phyloP scores from a whole-genome alignment of 2,329 filamentous ascomycete genomes.

The Geosmithia flava region DNA sequence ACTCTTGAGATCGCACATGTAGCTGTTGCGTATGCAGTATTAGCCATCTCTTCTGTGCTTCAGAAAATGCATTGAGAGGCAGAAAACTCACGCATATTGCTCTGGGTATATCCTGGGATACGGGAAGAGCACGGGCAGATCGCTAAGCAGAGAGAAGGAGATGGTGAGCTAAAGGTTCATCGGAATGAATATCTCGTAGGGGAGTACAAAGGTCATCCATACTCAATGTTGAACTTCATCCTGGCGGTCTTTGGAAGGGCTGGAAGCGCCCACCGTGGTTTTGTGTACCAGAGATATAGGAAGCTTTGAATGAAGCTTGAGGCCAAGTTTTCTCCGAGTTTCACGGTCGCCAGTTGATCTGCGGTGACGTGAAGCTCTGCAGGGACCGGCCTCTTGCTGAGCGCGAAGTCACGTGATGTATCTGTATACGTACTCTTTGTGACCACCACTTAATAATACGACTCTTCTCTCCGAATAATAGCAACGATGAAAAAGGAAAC shows the following conservation, averaged over 20 bases:
- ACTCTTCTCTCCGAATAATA: conserved; percentile 11
- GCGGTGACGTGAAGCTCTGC: not conserved
- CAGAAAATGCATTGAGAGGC: too few relatives aligned
- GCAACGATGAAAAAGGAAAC: too few relatives aligned
- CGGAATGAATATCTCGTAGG: not conserved
- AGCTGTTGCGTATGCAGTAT: conserved; percentile 20
- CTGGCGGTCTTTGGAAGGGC: conserved; percentile 7
- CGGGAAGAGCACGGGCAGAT: conserved; percentile 44
- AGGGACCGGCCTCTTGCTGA: not conserved
- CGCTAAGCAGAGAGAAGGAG: conserved; percentile 19
- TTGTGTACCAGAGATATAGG: not conserved
- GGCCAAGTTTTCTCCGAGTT: not conserved
- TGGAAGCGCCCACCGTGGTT: not conserved
- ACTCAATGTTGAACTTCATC: conserved; percentile 43
- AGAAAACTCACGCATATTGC: conserved; percentile 37
- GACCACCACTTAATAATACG: too few relatives aligned
- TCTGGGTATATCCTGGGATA: conserved; percentile 49
- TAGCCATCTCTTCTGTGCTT: too few relatives aligned
- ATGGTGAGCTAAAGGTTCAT: not conserved
- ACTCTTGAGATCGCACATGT: conserved; percentile 48
- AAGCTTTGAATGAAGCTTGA: not conserved
- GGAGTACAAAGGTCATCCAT: conserved; percentile 5
- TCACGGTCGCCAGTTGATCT: not conserved
- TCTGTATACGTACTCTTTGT: not conserved
- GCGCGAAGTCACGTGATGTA: not conserved